Conservation (phyloP, 2,329 filamentous ascomycete genomes). For the Dryadomyces sulphureus region DNA sequence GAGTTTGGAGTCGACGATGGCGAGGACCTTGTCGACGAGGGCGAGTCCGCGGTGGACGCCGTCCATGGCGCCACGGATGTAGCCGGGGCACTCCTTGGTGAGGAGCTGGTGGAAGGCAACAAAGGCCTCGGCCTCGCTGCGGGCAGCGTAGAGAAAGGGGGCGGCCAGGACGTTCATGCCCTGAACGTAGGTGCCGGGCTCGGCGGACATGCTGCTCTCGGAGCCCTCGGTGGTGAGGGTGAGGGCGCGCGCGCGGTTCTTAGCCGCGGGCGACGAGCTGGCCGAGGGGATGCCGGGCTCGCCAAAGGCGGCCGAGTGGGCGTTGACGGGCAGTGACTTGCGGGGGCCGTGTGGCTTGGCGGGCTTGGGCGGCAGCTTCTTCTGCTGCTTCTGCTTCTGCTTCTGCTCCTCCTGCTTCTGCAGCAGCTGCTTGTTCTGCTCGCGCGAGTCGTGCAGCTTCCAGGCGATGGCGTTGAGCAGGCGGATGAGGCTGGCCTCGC, state of each 20-base stretch:
- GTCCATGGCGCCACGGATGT: slow-evolving; percentile 92
- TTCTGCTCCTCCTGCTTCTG: slow-evolving; percentile 15
- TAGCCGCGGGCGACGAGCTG: slow-evolving; percentile 28
- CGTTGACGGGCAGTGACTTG: slow-evolving; percentile 11
- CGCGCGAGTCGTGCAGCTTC: slow-evolving; percentile 70
- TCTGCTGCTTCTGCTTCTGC: slow-evolving; percentile 1
- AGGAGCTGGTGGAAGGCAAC: slow-evolving; percentile 80
- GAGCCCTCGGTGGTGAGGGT: slow-evolving; percentile 50
- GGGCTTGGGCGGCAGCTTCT: slow-evolving; percentile 22
- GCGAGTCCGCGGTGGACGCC: slow-evolving; percentile 86
- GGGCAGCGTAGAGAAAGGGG: slow-evolving; percentile 86
- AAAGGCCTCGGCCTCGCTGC: slow-evolving; percentile 90
- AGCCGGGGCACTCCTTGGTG: slow-evolving; percentile 77
- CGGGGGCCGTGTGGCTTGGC: slow-evolving; percentile 5
- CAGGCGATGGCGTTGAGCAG: slow-evolving; percentile 91
- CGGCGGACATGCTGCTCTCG: slow-evolving; percentile 38
- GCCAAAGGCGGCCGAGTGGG: neutral
- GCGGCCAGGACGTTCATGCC: slow-evolving; percentile 98
- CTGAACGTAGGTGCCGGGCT: slow-evolving; percentile 84
- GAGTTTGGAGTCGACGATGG: slow-evolving; percentile 81
- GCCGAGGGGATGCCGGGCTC: slow-evolving; percentile 12
- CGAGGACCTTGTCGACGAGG: slow-evolving; percentile 80
- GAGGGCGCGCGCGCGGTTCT: slow-evolving; percentile 37
- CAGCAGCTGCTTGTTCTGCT: slow-evolving; percentile 19
- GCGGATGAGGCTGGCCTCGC: slow-evolving; percentile 86